These are phyloP conservation scores for Ophiosphaerella herpotricha DNA, from an alignment of 2,329 filamentous ascomycete species.

Conservation along the genomic window DNA sequence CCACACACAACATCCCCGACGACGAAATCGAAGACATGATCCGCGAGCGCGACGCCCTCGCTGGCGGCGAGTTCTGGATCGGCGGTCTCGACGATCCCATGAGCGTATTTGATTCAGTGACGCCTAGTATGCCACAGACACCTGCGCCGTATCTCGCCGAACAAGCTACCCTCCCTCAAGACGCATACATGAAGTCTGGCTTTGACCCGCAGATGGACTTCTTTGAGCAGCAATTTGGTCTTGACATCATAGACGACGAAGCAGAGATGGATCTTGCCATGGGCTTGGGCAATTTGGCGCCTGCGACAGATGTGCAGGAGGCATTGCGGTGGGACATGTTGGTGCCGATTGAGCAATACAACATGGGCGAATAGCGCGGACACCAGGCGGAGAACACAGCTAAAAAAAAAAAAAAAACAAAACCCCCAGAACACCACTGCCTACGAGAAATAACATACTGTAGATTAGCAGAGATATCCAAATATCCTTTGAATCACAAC, in stretches of 20 bases:
- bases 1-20: constrained; percentile 48
- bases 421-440: too few relatives aligned
- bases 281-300: constrained; percentile 23
- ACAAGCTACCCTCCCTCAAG: constrained; percentile 3
- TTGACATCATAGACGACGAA: constrained; percentile 23
- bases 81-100: constrained; percentile 41
- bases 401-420: not conserved
- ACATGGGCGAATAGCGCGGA: constrained; percentile 10
- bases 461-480: not conserved
- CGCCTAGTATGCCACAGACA: constrained; percentile 41
- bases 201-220: constrained; percentile 14
- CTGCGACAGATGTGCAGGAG: constrained; percentile 24
- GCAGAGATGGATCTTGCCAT: constrained; percentile 31
- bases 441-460: constrained; percentile 3
- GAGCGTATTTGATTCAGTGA: constrained; percentile 26
- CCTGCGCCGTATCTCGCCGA: constrained; percentile 30
- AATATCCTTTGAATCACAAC: too few relatives aligned
- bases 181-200: not conserved
- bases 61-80: constrained; percentile 54
- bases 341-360: constrained; percentile 32
- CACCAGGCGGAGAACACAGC: not conserved
- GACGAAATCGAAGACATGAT: constrained; percentile 46
- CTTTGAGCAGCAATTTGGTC: constrained; percentile 14
- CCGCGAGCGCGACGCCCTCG: constrained; percentile 46
- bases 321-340: constrained; percentile 31